phyloP scores from a whole-genome alignment of 2,329 filamentous ascomycete species.

The Chrysoporthe cubensis region DNA sequence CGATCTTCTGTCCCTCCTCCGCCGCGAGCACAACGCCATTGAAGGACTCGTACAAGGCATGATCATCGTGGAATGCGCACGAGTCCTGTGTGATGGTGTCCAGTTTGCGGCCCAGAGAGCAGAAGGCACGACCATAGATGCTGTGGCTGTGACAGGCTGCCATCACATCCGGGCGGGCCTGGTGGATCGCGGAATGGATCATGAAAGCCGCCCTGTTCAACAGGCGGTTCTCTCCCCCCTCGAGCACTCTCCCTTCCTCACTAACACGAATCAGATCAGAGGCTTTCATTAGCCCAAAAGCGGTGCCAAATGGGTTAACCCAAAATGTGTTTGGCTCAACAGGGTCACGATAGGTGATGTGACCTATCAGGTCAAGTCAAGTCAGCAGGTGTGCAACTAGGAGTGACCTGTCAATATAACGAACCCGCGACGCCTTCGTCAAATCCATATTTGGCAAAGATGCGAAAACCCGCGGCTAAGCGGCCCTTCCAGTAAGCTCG shows the following conservation, averaged over 20 bases:
- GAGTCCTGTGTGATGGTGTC: constrained; percentile 70
- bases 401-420: constrained; percentile 56
- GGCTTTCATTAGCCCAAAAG: constrained; percentile 45
- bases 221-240: constrained; percentile 54
- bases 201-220: constrained; percentile 45
- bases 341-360: constrained; percentile 45
- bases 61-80: constrained; percentile 61
- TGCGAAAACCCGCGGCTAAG: constrained; percentile 58
- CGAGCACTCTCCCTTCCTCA: constrained; percentile 63
- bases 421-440: constrained; percentile 69
- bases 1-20: constrained; percentile 56
- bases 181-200: constrained; percentile 55
- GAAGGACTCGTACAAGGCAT: constrained; percentile 43
- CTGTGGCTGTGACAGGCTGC: constrained; percentile 60
- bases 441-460: constrained; percentile 61
- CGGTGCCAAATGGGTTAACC: constrained; percentile 70
- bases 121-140: constrained; percentile 61
- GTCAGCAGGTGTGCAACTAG: constrained; percentile 8
- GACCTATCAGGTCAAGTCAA: background rate
- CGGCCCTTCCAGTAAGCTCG: constrained; percentile 58
- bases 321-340: constrained; percentile 66
- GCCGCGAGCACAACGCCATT: constrained; percentile 56
- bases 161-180: constrained; percentile 56
- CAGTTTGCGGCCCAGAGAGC: constrained; percentile 61
- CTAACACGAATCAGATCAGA: constrained; percentile 67